Percentiles rank a stretch among this genome's conserved stretches.
phyloP scores from a whole-genome alignment of 257 asterid species.

The Scutellaria galericulata region DNA sequence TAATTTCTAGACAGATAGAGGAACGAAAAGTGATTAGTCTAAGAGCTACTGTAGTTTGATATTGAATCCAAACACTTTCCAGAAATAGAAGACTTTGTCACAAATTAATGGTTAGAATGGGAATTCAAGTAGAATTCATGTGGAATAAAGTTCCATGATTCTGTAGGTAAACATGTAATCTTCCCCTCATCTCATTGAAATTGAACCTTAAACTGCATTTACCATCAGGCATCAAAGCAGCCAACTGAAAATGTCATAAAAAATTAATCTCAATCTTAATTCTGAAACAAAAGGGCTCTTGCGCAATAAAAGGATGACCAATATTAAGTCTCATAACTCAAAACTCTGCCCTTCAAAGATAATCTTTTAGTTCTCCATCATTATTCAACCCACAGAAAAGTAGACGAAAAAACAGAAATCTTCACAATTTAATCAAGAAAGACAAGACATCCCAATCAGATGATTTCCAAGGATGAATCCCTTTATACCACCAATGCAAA shows the following conservation, averaged over 20 bases:
- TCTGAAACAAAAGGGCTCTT: background rate
- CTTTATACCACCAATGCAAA: constrained; percentile 9
- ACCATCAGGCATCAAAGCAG: background rate
- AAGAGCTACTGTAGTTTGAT: constrained; percentile 4
- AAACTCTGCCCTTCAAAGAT: background rate
- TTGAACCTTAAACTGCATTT: background rate
- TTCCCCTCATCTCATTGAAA: constrained; percentile 13
- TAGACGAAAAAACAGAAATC: background rate
- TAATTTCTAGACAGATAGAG: constrained; percentile 8
- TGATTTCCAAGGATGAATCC: background rate
- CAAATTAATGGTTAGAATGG: constrained; percentile 10
- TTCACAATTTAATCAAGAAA: background rate
- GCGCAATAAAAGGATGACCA: constrained; percentile 15
- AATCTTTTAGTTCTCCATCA: constrained; percentile 12
- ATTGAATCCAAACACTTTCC: background rate
- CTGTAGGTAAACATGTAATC: background rate
- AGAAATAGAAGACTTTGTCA: background rate
- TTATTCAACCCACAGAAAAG: constrained; percentile 6
- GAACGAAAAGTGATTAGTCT: background rate
- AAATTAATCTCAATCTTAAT: background rate
- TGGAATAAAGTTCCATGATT: background rate
- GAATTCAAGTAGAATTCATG: constrained; percentile 5
- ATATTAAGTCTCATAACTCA: constrained; percentile 8
- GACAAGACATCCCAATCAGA: background rate
- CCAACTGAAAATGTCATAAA: constrained; percentile 4